Conservation (phyloP, 768 basidiomycete genomes). For the Calocera cornea region DNA sequence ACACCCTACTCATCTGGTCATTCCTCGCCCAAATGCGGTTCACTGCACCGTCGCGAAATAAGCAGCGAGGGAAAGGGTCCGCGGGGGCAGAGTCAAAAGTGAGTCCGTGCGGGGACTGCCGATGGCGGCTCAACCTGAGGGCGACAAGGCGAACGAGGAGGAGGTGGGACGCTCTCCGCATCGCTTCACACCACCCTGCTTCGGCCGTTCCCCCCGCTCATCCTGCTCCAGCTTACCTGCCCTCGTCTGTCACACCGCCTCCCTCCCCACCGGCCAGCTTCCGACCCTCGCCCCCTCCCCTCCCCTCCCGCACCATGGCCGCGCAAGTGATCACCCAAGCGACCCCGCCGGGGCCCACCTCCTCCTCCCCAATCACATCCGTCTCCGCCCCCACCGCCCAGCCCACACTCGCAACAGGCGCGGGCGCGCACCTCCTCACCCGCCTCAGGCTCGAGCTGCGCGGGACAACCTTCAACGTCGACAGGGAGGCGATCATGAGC, state of each 20-base stretch:
- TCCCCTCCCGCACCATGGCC: background rate
- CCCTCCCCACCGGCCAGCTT: background rate
- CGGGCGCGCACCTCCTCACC: constrained; percentile 73
- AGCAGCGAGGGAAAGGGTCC: background rate
- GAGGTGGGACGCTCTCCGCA: background rate
- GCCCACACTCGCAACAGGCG: constrained; percentile 27
- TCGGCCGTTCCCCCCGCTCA: background rate
- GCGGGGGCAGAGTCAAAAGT: background rate
- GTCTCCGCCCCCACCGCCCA: constrained; percentile 21
- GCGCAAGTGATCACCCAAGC: constrained; percentile 4
- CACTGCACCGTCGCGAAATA: background rate
- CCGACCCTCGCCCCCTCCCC: background rate
- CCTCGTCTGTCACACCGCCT: background rate
- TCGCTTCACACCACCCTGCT: background rate
- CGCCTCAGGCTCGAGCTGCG: constrained; percentile 85
- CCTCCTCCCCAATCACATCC: constrained; percentile 28
- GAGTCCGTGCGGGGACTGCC: background rate
- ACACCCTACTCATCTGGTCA: too few relatives aligned
- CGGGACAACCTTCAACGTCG: constrained; percentile 81
- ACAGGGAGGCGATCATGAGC: constrained; percentile 96
- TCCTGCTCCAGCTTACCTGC: background rate
- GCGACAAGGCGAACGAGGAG: background rate
- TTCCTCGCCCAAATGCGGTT: too few relatives aligned
- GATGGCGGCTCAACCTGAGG: background rate
- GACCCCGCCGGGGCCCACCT: constrained; percentile 16